These are phyloP conservation scores for Aspergillus fumigatus DNA, from an alignment of 2,329 filamentous ascomycete species.

Conservation along the genomic window DNA sequence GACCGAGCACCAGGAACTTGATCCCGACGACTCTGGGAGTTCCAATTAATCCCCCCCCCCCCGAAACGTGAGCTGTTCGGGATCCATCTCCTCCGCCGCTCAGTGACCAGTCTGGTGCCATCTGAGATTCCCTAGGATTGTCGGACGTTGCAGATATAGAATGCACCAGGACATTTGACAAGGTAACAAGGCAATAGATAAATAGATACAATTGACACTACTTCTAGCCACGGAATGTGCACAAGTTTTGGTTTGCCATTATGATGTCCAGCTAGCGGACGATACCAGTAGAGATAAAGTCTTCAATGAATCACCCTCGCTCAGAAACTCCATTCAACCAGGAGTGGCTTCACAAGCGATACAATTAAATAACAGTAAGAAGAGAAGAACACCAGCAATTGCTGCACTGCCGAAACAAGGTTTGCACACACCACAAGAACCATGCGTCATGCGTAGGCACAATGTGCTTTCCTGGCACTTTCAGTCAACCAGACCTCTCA, in stretches of 20 bases:
- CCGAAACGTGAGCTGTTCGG: not conserved
- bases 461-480: not conserved
- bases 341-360: conserved; percentile 2
- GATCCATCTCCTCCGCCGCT: not conserved
- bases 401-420: conserved; percentile 3
- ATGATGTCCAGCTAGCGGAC: not conserved
- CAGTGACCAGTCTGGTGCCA: not conserved
- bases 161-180: not conserved
- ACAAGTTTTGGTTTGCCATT: not conserved
- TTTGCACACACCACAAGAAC: conserved; percentile 3
- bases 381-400: not conserved
- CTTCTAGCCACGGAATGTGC: not conserved
- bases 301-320: not conserved
- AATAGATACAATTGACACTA: not conserved
- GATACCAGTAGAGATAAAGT: not conserved
- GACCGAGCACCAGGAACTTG: conserved; percentile 17
- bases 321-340: conserved; percentile 1
- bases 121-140: not conserved
- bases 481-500: conserved; percentile 1
- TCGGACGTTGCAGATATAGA: not conserved
- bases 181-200: too few relatives aligned
- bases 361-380: conserved; percentile 8
- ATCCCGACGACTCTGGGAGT: conserved; percentile 9
- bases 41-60: not conserved
- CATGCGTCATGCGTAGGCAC: not conserved